Evolutionary conservation across 768 basidiomycete species (phyloP), one percentile per base, ranked within the genome.

Genomic region (Suillus subaureus): DNA sequence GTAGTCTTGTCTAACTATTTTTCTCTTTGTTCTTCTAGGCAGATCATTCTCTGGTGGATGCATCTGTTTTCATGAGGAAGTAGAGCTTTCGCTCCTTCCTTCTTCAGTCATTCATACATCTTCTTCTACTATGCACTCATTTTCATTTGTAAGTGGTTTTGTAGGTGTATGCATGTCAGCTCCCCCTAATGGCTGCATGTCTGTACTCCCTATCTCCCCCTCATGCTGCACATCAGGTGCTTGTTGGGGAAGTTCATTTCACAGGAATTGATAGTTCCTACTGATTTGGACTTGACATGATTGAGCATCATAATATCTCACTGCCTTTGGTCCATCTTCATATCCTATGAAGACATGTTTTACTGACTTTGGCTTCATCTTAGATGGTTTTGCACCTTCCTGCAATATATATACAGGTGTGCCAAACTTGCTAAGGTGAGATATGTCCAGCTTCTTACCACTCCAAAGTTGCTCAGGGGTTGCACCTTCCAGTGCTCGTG

Each of bases 371-470:
- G 61, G 23, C 0, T 56, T 42, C n/a, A 71, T 40, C 54, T 71
- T 71, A 8, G 66, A 68, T 26, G 55, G 61, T 2, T 64, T 43
- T 16, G 40, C 35, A 18, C 61, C 58, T 42, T 71, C 66, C 6
- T 43, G 61, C 3, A 67, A 61, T 1, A 71, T 66, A 65, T 67
- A 72, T 7, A 72, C 75, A 0, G 6, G 12, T 1, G 7, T 9
- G 0, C 67, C 65, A 21, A 68, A 79, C 7, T 71, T 70, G 1
- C 70, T 67, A 0, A 81, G 62, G 58, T 76, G 71, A 1, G 74
- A 67, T 1, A 81, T 62, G 45, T 78, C 68, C 4, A 73, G 77
- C 15, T 67, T 67, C 1, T 39, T 43, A 0, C 69, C 68, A 0
- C 11, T 43, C 69, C 74, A 74, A 9, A 31, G 8, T 54, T 31